A percentile compares a stretch with the other conserved stretches of the same genome.
Conservation (phyloP, 306 rosid genomes). For the Lupinus albus region DNA sequence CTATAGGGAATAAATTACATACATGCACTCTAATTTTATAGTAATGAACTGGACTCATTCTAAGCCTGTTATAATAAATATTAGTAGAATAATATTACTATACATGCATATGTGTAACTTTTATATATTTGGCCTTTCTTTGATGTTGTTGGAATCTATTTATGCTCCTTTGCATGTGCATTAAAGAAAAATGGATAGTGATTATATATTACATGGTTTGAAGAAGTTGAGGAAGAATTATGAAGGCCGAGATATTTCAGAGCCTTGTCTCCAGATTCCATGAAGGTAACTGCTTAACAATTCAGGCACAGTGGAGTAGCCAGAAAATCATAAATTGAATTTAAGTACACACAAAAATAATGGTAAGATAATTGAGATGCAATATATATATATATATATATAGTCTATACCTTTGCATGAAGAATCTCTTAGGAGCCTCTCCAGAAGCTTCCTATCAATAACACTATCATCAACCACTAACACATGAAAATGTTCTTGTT, state of each 20-base stretch:
- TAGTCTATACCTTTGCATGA: slow-evolving; percentile 65
- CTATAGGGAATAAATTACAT: too few relatives aligned
- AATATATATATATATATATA: too few relatives aligned
- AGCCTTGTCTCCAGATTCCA: slow-evolving; percentile 83
- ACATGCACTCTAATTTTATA: neutral
- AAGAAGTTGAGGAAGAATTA: slow-evolving; percentile 45
- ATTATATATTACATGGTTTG: slow-evolving; percentile 34
- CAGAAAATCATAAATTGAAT: neutral
- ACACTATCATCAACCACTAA: slow-evolving; percentile 89
- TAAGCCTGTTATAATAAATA: too few relatives aligned
- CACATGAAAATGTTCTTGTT: slow-evolving; percentile 77
- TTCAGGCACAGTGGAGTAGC: too few relatives aligned
- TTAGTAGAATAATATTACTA: too few relatives aligned
- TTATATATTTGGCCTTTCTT: too few relatives aligned
- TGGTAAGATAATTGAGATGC: too few relatives aligned
- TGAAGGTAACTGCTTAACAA: slow-evolving; percentile 60
- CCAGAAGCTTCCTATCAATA: slow-evolving; percentile 75
- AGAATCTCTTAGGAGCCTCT: slow-evolving; percentile 77
- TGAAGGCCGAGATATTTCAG: slow-evolving; percentile 65
- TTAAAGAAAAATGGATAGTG: neutral
- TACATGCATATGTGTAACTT: too few relatives aligned
- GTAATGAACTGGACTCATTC: too few relatives aligned
- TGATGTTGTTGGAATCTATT: too few relatives aligned
- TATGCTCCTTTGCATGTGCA: neutral
- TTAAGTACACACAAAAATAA: neutral